Base-by-base conservation (phyloP, 495 filamentous ascomycete genomes). In the Clavariopsis aquatica region DNA sequence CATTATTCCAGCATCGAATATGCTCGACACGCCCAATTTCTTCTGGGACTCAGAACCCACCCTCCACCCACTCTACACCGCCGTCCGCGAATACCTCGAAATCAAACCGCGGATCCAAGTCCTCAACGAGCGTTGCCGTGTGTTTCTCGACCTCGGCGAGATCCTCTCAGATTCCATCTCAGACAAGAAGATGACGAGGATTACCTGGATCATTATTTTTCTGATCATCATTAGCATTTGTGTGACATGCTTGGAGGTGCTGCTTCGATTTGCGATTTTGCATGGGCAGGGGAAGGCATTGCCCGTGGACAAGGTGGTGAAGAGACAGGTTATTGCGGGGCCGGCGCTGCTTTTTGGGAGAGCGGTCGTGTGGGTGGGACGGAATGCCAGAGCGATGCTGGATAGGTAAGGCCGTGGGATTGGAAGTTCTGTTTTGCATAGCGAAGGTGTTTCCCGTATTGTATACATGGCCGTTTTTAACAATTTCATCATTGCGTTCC, bases 1-100 rank as follows among this genome's bases (percentile, higher is more conserved):
- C 62, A 8, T 52, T 6, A n/a, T 49, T 63, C 24, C 74, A 96
- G 91, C 94, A 57, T 96, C 91, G 15, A 99, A 98, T 69, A 92
- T 97, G 73, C 89, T 99, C 63, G 93, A 97, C 74, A 91, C 96
- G 2, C 95, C 94, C 46, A 96, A 94, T 74, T 98, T 99, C 81
- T 98, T 99, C 83, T 99, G 94, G 94, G 92, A 96, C 70, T 88
- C 88, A 29, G 94, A 99, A 72, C 94, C 94, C 36, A 96, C 90
- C 1, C 83, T 99, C 0, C 91, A 96, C 72, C 94, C 94, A 0
- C 86, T 99, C 45, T 99, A 99, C 76, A 85, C 85, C 58, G 94
- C 93, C 52, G 92, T 98, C 28, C 89, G 94, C 68, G 95, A 98
- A 72, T 99, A 99, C 74, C 87, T 99, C 49, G 94, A 99, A 72